phyloP scores from a whole-genome alignment of 139 green algal species.

The Mesotaenium endlicherianum region DNA sequence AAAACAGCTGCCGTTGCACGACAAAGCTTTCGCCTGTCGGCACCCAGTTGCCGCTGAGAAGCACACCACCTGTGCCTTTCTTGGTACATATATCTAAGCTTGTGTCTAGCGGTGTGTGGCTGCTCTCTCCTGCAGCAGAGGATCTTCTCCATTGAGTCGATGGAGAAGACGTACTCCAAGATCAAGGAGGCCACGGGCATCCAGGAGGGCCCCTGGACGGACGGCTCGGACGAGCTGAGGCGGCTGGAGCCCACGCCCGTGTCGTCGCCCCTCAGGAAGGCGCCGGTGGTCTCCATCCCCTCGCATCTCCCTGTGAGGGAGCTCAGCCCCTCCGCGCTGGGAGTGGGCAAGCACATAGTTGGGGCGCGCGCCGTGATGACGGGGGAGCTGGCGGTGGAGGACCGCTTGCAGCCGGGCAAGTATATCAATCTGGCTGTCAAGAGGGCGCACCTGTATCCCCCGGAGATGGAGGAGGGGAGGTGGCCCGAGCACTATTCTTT shows the following conservation, averaged over 20 bases:
- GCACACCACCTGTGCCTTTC: background rate
- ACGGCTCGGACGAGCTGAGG: background rate
- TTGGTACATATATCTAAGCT: background rate
- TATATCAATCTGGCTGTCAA: background rate
- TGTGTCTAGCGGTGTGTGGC: background rate
- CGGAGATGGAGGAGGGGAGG: constrained; percentile 18
- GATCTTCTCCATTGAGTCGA: background rate
- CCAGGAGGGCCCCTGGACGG: constrained; percentile 12
- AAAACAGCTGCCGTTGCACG: too few relatives aligned
- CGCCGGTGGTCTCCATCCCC: background rate
- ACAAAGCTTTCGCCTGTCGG: background rate
- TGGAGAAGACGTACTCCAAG: constrained; percentile 4
- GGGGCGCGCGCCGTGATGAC: background rate
- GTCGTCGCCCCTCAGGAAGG: background rate
- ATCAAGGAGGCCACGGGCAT: constrained; percentile 47
- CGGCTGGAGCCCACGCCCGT: background rate
- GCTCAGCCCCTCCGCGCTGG: background rate
- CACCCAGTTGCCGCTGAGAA: background rate
- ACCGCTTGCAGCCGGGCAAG: background rate
- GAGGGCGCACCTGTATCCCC: background rate
- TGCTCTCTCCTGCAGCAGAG: background rate
- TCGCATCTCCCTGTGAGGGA: background rate
- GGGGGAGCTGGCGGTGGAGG: background rate
- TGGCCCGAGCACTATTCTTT: constrained; percentile 17
- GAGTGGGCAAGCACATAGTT: background rate